Conservation (phyloP, 192 early-diverging fungal genomes). For the Coemansia sp. region DNA sequence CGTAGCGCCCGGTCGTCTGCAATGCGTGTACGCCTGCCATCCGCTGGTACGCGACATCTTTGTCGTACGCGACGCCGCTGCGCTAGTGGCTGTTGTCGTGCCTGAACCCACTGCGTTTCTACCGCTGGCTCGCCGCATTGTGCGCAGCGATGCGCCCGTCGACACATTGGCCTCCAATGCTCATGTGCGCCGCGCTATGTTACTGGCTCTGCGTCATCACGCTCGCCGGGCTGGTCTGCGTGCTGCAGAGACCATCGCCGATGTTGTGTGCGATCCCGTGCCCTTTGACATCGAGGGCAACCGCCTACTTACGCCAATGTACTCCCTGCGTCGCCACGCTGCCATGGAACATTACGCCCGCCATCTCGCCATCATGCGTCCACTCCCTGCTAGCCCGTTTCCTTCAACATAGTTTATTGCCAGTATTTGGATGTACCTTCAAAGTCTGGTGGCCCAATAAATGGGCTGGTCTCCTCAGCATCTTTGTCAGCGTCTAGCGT, state of each 20-base stretch:
- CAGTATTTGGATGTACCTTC: slow-evolving; percentile 50
- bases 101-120: slow-evolving; percentile 69
- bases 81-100: slow-evolving; percentile 84
- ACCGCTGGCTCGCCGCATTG: slow-evolving; percentile 58
- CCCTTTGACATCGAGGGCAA: slow-evolving; percentile 75
- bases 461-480: slow-evolving; percentile 10
- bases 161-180: slow-evolving; percentile 46
- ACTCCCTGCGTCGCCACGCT: slow-evolving; percentile 81
- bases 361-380: slow-evolving; percentile 71
- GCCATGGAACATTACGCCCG: slow-evolving; percentile 61
- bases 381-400: neutral
- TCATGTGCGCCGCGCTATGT: slow-evolving; percentile 58
- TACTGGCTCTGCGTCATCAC: slow-evolving; percentile 60
- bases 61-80: slow-evolving; percentile 84
- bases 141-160: slow-evolving; percentile 18
- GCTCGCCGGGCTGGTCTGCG: slow-evolving; percentile 71
- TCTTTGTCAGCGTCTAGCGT: neutral
- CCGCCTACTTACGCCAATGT: slow-evolving; percentile 83
- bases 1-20: slow-evolving; percentile 87
- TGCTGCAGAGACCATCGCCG: slow-evolving; percentile 80
- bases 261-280: slow-evolving; percentile 63
- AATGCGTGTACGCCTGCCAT: slow-evolving; percentile 70
- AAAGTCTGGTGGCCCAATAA: slow-evolving; percentile 5
- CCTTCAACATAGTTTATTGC: slow-evolving; percentile 20
- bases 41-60: slow-evolving; percentile 82